Conservation (phyloP, 192 early-diverging fungal genomes). For the Thamnidium elegans region DNA sequence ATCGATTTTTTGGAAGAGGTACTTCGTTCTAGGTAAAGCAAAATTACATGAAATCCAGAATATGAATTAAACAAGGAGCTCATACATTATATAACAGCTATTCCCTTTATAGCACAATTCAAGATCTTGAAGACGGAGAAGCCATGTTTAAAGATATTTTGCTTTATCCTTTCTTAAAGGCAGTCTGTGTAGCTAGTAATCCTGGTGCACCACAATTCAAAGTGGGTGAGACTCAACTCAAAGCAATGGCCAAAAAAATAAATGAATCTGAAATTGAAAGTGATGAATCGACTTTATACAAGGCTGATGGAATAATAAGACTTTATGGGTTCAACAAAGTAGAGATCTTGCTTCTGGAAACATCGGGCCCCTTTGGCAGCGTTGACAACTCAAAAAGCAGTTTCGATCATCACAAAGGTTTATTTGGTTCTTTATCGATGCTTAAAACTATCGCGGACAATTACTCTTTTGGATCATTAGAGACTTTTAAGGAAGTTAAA, state of each 20-base stretch:
- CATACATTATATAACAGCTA: no score
- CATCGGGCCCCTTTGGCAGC: not conserved
- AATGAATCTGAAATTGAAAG: not conserved
- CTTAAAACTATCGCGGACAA: conserved; percentile 8
- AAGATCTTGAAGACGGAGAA: not conserved
- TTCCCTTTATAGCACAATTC: not conserved
- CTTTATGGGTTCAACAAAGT: conserved; percentile 1
- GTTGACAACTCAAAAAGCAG: not conserved
- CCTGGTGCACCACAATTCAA: not conserved
- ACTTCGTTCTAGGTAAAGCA: no score
- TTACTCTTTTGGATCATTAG: not conserved
- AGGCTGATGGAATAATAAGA: conserved; percentile 1
- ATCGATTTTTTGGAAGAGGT: no score
- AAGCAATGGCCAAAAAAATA: not conserved
- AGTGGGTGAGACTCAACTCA: not conserved
- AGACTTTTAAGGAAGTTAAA: not conserved
- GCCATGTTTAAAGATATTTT: not conserved
- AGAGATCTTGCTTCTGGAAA: conserved; percentile 8
- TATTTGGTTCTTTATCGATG: conserved; percentile 10
- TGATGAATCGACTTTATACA: not conserved
- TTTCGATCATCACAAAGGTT: conserved; percentile 9
- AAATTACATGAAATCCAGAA: no score
- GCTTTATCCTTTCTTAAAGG: not conserved
- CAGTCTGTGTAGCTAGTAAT: not conserved
- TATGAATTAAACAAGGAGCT: no score